Base-by-base conservation (phyloP, 441 rosid genomes). In the Populus hybrid region DNA sequence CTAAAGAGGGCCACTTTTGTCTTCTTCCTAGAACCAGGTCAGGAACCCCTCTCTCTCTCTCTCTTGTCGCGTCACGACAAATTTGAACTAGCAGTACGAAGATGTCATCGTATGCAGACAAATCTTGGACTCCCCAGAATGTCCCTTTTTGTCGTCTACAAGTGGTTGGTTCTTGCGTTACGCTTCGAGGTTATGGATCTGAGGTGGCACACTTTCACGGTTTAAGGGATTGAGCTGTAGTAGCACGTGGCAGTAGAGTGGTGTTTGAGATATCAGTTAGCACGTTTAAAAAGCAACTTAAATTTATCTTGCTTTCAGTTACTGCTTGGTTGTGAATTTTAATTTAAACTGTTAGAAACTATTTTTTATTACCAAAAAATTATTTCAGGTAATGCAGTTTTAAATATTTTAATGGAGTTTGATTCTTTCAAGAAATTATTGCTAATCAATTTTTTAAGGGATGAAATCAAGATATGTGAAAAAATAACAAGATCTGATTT, bases 41-140 rank as follows among this genome's bases (percentile, higher is more conserved):
- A 77, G 85, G 76, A 79, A 76, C 78, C 77, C 70, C 24, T 10
- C 45, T 9, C 45, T 40, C 40, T 40, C 42, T 10, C 6, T 6
- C 14, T 2, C 59, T 9, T 2, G 31, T 26, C 77, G 53, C 72
- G 78, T 80, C 82, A 71, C 86, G 86, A 87, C 89, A 82, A 78
- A 77, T 66, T 28, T 2, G 75, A 77, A 69, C 75, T 59, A 73
- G 23, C 31, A 61, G 69, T 69, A n/a, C 74, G 40, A 38, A 45
- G 20, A 20, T n/a, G 64, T 72, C 70, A 59, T 71, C 68, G 66
- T 42, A 53, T 45, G 71, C 79, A 65, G 53, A 61, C 68, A 33
- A 35, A 20, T 35, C 14, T 23, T 9, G 6, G 33, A 11, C 18
- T 79, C 76, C 79, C 89, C 82, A 68, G 77, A 74, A 69, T 80